Evolutionary conservation across 1,139 yeast species (phyloP).

Genomic region (Fermentozyma sake): DNA sequence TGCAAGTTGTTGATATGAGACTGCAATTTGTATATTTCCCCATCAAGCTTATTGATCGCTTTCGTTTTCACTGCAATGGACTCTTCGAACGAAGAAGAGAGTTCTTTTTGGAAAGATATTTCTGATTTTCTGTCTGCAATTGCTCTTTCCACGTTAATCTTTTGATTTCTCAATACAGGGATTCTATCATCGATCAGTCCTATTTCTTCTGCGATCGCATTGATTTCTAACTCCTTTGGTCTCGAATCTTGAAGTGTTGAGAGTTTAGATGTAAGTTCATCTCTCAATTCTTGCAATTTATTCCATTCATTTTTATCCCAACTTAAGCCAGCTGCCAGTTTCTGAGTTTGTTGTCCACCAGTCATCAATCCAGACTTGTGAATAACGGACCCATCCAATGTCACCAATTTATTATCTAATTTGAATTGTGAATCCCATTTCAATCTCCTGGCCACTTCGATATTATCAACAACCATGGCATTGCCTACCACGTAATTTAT

Average conservation of each 20-base stretch:
- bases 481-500: constrained; percentile 78
- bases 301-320: constrained; percentile 79
- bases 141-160: constrained; percentile 46
- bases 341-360: constrained; percentile 61
- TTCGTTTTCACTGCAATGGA: constrained; percentile 16
- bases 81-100: constrained; percentile 14
- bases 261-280: constrained; percentile 52
- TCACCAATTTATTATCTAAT: constrained; percentile 65
- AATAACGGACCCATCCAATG: constrained; percentile 80
- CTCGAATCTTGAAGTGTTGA: constrained; percentile 44
- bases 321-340: constrained; percentile 29
- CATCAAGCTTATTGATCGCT: constrained; percentile 26
- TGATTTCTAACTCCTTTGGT: constrained; percentile 56
- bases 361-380: constrained; percentile 90
- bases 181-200: constrained; percentile 50
- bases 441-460: constrained; percentile 64
- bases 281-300: constrained; percentile 54
- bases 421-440: constrained; percentile 56
- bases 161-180: constrained; percentile 48
- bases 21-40: constrained; percentile 20
- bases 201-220: constrained; percentile 53
- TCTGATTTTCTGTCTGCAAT: constrained; percentile 55
- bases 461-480: constrained; percentile 71
- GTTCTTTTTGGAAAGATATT: constrained; percentile 43
- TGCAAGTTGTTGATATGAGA: constrained; percentile 36